Base-by-base conservation (phyloP, 2,329 filamentous ascomycete species). In the Xylaria sp. region DNA sequence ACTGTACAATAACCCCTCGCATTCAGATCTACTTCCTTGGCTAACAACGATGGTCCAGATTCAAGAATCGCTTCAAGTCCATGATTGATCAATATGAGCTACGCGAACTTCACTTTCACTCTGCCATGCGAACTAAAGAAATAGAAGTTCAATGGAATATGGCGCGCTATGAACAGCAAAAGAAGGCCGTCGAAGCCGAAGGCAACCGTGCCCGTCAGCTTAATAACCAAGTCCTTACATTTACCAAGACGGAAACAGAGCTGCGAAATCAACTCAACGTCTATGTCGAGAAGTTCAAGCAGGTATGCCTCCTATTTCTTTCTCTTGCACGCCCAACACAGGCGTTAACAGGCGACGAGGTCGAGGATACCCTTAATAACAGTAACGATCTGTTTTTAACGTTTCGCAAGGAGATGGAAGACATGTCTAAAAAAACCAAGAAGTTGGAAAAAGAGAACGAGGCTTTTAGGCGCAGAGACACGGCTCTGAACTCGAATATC, bases 401-500 rank as follows among this genome's bases (percentile, higher is more conserved):
- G 0, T 98, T 98, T 82, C 90, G 95, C 63, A 98, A 97, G 83
- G 96, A 98, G 82, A 98, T 98, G 94, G 96, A 98, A 82, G 96
- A 98, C 78, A 98, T 98, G 94, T 97, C 94, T 0, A 98, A 98
- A 84, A 98, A 98, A 84, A 97, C 95, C 5, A 98, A 98, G 82
- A 91, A 94, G 29, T 85, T 99, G 62, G 96, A 99, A 80, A 97
- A 97, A 82, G 96, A 99, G 78, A 98, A 99, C 76, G 91, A 96
- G 75, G 91, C 89, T 21, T 87, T 97, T 60, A 97, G 93, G 73
- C 90, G 95, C 65, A 97, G 98, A 81, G 95, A 98, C 80, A 94
- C 98, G 75, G 90, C 93, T 57, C 97, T 94, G 29, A 96, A 96
- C 77, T 91, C 93, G 73, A 98, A 97, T 80, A 98, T 99, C 78